Evolutionary conservation across 106 monocot genomes (phyloP).

Genomic region (Acanthochlamys bracteata): DNA sequence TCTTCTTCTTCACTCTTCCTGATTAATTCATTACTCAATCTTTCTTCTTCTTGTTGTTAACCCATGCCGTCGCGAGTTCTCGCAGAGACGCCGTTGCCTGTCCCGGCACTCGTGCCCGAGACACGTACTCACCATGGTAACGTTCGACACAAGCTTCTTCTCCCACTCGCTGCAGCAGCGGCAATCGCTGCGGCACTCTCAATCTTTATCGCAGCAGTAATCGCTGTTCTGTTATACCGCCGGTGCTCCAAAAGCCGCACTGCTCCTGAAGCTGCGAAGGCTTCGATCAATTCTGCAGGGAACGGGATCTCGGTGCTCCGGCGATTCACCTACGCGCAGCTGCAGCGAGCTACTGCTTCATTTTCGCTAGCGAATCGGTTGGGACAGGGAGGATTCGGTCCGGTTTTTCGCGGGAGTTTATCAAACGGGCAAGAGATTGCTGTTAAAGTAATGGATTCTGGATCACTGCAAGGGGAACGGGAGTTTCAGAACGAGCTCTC

Average conservation of each 20-base stretch:
- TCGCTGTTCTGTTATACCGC: constrained; percentile 15
- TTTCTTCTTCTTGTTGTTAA: not conserved
- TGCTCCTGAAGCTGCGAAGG: not conserved
- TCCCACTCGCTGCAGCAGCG: not conserved
- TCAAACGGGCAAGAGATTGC: constrained; percentile 41
- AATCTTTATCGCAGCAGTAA: not conserved
- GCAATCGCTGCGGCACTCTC: not conserved
- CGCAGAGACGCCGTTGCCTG: not conserved
- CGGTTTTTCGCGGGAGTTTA: constrained; percentile 53
- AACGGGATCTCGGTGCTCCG: constrained; percentile 15
- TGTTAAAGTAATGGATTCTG: constrained; percentile 81
- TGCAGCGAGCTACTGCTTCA: constrained; percentile 42
- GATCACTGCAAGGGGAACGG: constrained; percentile 81
- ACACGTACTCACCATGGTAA: not conserved
- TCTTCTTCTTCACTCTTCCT: too few species aligned
- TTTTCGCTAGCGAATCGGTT: constrained; percentile 41
- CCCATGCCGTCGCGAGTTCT: constrained; percentile 11
- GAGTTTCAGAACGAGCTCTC: constrained; percentile 88
- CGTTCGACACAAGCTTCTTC: not conserved
- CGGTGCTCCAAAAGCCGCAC: constrained; percentile 6
- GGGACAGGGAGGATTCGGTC: constrained; percentile 72
- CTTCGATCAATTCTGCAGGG: not conserved
- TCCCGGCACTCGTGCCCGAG: not conserved
- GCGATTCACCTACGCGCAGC: constrained; percentile 50
- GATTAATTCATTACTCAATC: too few species aligned